Conservation (phyloP, 805 yeast species). For the Candida golubevii region DNA sequence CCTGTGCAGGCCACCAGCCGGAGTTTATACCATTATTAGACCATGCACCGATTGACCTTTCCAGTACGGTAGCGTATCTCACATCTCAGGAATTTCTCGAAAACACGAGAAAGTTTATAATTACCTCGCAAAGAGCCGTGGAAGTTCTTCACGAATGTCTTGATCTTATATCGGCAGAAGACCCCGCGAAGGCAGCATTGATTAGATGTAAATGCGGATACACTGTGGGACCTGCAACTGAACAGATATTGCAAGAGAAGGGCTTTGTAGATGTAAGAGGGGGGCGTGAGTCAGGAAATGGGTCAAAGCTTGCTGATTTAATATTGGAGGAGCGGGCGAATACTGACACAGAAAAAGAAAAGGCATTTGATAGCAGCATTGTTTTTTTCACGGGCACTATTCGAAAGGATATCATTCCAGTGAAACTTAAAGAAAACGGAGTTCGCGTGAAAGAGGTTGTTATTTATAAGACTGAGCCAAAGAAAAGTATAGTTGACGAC, state of each 20-base stretch:
- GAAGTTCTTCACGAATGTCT: slow-evolving; percentile 61
- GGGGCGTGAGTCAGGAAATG: slow-evolving; percentile 78
- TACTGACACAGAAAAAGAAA: slow-evolving; percentile 20
- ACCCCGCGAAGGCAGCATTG: slow-evolving; percentile 9
- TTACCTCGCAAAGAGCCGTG: slow-evolving; percentile 90
- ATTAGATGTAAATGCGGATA: slow-evolving; percentile 55
- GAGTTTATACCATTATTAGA: slow-evolving; percentile 69
- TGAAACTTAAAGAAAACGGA: slow-evolving; percentile 41
- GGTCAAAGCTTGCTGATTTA: slow-evolving; percentile 60
- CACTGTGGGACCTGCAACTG: slow-evolving; percentile 92
- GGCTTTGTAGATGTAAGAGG: slow-evolving; percentile 74
- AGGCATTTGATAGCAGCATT: slow-evolving; percentile 22
- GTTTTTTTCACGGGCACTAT: slow-evolving; percentile 84
- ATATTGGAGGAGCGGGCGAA: slow-evolving; percentile 36
- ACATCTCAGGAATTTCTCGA: slow-evolving; percentile 37
- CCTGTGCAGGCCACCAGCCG: slow-evolving; percentile 35
- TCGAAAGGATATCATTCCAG: slow-evolving; percentile 78
- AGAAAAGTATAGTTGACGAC: slow-evolving; percentile 42
- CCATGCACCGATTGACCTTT: slow-evolving; percentile 54
- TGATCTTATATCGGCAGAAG: slow-evolving; percentile 14
- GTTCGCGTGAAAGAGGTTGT: slow-evolving; percentile 53
- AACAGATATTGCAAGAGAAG: slow-evolving; percentile 45
- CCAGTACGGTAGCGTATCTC: slow-evolving; percentile 42
- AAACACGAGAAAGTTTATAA: slow-evolving; percentile 51
- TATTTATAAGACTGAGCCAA: slow-evolving; percentile 62